Evolutionary conservation across 108 stramenopile species (phyloP).

Genomic region (Skeletonema grethae): DNA sequence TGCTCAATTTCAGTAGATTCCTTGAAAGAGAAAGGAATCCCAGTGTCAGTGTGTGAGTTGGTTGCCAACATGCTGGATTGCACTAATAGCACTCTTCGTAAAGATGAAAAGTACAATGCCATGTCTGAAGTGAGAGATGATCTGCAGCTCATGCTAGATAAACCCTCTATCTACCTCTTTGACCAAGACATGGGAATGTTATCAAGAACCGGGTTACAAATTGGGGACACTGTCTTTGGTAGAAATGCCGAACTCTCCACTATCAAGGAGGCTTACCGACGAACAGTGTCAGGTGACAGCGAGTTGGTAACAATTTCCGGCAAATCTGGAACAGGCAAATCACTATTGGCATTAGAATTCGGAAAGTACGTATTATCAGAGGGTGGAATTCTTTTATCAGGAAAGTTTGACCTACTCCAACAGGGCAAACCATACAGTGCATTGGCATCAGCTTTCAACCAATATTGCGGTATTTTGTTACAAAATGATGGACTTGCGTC

Average conservation of each 20-base stretch:
- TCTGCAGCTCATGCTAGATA: constrained; percentile 19
- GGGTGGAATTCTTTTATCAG: constrained; percentile 12
- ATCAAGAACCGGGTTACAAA: constrained; percentile 4
- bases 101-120: constrained; percentile 6
- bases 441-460: neutral
- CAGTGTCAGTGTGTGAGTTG: constrained; percentile 15
- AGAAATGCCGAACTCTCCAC: constrained; percentile 8
- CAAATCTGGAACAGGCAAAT: constrained; percentile 10
- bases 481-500: constrained; percentile 3
- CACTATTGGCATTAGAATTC: constrained; percentile 5
- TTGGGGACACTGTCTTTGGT: constrained; percentile 5
- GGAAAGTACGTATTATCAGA: neutral
- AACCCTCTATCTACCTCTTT: constrained; percentile 14
- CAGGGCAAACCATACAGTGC: constrained; percentile 19
- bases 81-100: constrained; percentile 9
- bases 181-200: constrained; percentile 5
- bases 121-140: neutral
- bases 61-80: constrained; percentile 14
- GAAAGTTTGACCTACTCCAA: constrained; percentile 32
- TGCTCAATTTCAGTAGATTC: neutral
- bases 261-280: constrained; percentile 7
- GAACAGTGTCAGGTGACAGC: constrained; percentile 6
- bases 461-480: constrained; percentile 7
- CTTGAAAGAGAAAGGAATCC: constrained; percentile 4
- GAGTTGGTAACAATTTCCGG: constrained; percentile 27